Conservation (phyloP, 305 asterid species). For the Fraxinus dipetala region DNA sequence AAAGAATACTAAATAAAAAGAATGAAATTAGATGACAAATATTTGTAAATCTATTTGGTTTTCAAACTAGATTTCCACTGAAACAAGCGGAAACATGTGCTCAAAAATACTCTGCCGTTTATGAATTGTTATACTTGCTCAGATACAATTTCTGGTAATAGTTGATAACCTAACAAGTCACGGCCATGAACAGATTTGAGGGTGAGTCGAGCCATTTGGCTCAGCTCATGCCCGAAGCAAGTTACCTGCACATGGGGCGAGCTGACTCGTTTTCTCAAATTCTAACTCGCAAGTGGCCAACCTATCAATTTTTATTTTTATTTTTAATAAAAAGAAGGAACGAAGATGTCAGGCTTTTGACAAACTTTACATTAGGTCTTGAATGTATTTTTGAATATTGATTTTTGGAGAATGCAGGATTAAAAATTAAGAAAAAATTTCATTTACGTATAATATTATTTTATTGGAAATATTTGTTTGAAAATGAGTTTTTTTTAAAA, state of each 20-base stretch:
- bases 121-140: neutral
- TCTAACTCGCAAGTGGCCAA: no score
- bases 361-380: neutral
- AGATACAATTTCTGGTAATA: neutral
- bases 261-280: no score
- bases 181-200: neutral
- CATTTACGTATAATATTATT: no score
- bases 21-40: neutral
- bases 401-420: no score
- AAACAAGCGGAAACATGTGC: neutral
- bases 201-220: no score
- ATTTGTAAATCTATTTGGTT: neutral
- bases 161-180: neutral
- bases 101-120: neutral
- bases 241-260: no score
- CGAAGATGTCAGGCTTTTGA: neutral
- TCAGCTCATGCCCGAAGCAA: no score
- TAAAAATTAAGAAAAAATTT: no score
- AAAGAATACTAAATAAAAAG: neutral
- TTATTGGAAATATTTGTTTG: no score
- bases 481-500: no score
- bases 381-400: no score
- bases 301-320: no score
- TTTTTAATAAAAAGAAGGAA: neutral
- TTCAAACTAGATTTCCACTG: neutral